Percentiles rank a stretch among this genome's conserved stretches.
Evolutionary conservation across 192 early-diverging fungal species (phyloP).

Genomic region (Backusella tuberculispora): DNA sequence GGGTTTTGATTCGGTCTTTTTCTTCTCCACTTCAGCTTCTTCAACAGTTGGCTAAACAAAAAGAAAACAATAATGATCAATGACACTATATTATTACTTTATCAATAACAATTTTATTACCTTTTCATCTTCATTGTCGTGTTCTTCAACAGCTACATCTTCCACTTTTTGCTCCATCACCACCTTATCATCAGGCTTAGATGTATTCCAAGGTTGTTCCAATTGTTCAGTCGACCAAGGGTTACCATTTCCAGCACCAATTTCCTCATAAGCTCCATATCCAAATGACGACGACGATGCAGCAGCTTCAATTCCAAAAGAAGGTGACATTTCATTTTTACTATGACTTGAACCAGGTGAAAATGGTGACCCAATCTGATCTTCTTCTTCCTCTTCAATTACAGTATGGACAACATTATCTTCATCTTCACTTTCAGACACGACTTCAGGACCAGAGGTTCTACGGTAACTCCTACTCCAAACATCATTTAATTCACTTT

Average conservation of each 20-base stretch:
- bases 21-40: background rate
- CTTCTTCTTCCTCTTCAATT: background rate
- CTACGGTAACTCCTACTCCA: constrained; percentile 36
- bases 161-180: background rate
- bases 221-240: constrained; percentile 26
- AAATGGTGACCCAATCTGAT: background rate
- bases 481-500: constrained; percentile 40
- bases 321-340: background rate
- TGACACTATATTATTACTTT: too few relatives aligned
- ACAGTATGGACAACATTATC: background rate
- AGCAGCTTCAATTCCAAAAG: background rate
- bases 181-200: background rate
- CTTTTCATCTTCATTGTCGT: background rate
- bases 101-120: too few relatives aligned
- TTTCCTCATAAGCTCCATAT: constrained; percentile 48
- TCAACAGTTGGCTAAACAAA: background rate
- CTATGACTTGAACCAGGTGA: background rate
- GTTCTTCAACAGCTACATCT: too few relatives aligned
- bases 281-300: background rate
- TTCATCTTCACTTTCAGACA: constrained; percentile 32
- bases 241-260: constrained; percentile 38
- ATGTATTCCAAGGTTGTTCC: background rate
- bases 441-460: constrained; percentile 36
- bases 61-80: background rate
- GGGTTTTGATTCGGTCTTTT: background rate